Percentiles rank a stretch among this genome's conserved stretches.
Evolutionary conservation across 768 basidiomycete species (phyloP).

Genomic region (Podaxis rugospora): DNA sequence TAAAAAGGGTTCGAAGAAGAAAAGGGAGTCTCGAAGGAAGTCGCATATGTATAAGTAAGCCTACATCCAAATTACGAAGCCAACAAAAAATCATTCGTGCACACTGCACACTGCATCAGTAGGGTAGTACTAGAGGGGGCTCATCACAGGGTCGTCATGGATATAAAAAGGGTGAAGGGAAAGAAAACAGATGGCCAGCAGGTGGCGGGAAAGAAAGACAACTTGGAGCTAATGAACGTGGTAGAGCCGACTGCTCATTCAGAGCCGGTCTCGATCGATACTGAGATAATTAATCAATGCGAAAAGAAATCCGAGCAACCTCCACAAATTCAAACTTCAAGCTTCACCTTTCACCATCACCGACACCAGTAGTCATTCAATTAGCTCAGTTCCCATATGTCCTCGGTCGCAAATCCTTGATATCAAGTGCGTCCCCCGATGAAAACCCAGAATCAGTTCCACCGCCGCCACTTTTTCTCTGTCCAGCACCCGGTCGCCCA

Average conservation of each 20-base stretch:
- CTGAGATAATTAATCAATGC: not conserved
- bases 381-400: conserved; percentile 18
- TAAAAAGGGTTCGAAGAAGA: not conserved
- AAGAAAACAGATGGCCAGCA: not conserved
- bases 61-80: conserved; percentile 10
- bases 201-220: not conserved
- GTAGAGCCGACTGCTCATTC: conserved; percentile 7
- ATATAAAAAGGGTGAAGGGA: not conserved
- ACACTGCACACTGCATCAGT: conserved; percentile 12
- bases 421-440: conserved; percentile 20
- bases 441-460: conserved; percentile 2
- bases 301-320: not conserved
- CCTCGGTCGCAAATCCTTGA: conserved; percentile 27
- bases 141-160: conserved; percentile 10
- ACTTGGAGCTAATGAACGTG: conserved; percentile 8
- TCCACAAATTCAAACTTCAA: not conserved
- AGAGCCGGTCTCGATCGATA: conserved; percentile 4
- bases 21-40: not conserved
- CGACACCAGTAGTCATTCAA: not conserved
- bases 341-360: not conserved
- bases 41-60: conserved; percentile 12
- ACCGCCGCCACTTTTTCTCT: conserved; percentile 22
- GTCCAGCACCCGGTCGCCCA: conserved; percentile 38
- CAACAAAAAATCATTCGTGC: conserved; percentile 5
- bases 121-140: conserved; percentile 1